These are phyloP conservation scores for Mycena leptocephala DNA, from an alignment of 768 basidiomycete genomes.

Conservation along the genomic window DNA sequence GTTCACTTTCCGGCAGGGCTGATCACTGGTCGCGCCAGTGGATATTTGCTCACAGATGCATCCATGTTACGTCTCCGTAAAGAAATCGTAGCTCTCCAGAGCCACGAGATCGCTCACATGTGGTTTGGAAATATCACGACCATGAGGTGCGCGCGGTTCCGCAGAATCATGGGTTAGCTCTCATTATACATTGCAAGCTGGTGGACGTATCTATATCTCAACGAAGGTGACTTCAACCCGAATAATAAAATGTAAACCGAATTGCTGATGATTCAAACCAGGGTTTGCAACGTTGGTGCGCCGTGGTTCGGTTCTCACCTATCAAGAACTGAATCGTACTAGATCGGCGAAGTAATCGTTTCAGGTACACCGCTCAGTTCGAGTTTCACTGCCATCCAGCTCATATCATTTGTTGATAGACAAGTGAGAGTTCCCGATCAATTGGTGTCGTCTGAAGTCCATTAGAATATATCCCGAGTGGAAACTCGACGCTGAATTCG, in stretches of 20 bases:
- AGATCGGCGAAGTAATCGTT: slow-evolving; percentile 80
- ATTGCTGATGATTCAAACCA: slow-evolving; percentile 1
- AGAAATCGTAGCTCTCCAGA: slow-evolving; percentile 75
- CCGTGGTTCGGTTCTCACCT: not conserved
- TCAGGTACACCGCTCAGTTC: slow-evolving; percentile 57
- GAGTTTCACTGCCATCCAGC: slow-evolving; percentile 7
- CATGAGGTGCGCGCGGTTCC: slow-evolving; percentile 63
- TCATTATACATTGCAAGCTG: not conserved
- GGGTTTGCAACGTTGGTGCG: slow-evolving; percentile 40
- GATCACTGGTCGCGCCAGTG: slow-evolving; percentile 80
- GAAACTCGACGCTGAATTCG: slow-evolving; percentile 75
- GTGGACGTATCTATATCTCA: slow-evolving; percentile 75
- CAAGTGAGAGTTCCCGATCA: not conserved
- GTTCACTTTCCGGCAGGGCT: slow-evolving; percentile 57
- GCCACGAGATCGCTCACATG: slow-evolving; percentile 78
- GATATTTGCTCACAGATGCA: slow-evolving; percentile 72
- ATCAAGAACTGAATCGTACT: slow-evolving; percentile 17
- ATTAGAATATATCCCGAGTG: slow-evolving; percentile 71
- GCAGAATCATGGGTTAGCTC: not conserved
- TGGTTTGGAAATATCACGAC: slow-evolving; percentile 83
- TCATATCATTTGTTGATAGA: slow-evolving; percentile 3
- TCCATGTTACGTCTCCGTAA: slow-evolving; percentile 68
- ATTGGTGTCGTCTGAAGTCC: not conserved
- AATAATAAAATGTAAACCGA: not conserved
- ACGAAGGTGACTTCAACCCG: slow-evolving; percentile 59